Percentiles rank a stretch among this genome's conserved stretches.
Conservation (phyloP, 73 alveolate genomes). For the Stentor coeruleus region DNA sequence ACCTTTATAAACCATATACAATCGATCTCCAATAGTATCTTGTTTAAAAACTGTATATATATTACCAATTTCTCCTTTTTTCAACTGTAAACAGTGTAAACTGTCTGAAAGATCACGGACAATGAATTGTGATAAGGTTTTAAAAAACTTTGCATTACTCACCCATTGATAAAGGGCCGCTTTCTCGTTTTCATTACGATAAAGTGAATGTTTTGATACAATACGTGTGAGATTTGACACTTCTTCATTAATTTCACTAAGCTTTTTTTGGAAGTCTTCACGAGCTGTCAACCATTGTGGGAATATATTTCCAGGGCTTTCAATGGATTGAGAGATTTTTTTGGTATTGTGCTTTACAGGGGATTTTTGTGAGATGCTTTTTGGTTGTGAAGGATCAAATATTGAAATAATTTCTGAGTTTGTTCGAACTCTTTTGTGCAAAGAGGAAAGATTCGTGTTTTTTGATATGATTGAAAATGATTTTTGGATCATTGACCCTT, state of each 20-base stretch:
- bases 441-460: too few species aligned
- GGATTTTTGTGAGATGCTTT: too few species aligned
- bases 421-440: too few species aligned
- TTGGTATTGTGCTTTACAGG: too few species aligned
- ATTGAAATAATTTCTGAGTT: too few species aligned
- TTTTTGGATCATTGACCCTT: too few species aligned
- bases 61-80: neutral
- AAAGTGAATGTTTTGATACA: neutral
- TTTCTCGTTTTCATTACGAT: neutral
- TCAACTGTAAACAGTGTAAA: neutral
- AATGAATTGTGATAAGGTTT: neutral
- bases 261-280: neutral
- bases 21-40: neutral
- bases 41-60: neutral
- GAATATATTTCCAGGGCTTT: neutral
- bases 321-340: too few species aligned
- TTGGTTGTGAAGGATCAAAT: too few species aligned
- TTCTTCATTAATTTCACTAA: neutral
- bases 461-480: too few species aligned
- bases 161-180: constrained; percentile 8
- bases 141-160: neutral
- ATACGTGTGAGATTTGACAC: neutral
- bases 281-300: constrained; percentile 1
- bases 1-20: constrained; percentile 2
- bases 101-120: neutral